Conservation (phyloP, 2,329 filamentous ascomycete species). For the Rhynchosporium graminicola region DNA sequence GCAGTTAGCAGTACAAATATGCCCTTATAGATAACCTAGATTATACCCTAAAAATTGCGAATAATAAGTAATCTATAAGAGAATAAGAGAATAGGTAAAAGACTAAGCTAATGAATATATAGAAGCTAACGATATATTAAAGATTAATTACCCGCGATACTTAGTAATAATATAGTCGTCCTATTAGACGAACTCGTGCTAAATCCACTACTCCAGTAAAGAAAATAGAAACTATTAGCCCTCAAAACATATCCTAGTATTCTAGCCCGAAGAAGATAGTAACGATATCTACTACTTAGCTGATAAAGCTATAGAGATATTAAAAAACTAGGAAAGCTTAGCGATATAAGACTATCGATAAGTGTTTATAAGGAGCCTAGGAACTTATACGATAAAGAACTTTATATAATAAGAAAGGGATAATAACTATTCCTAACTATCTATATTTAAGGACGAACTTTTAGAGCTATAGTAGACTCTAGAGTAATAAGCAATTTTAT, state of each 20-base stretch:
- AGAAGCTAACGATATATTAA: background rate
- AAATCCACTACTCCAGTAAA: conserved; percentile 1
- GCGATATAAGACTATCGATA: background rate
- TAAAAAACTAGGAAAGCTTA: background rate
- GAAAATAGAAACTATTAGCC: no score
- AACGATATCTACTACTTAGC: no score
- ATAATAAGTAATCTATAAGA: background rate
- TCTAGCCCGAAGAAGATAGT: background rate
- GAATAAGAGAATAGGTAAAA: background rate
- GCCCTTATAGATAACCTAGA: background rate
- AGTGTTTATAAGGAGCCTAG: no score
- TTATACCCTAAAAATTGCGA: background rate
- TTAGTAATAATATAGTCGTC: background rate
- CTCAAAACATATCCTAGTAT: background rate
- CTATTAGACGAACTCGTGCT: background rate
- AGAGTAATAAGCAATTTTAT: no score
- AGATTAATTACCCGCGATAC: no score
- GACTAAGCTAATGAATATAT: background rate
- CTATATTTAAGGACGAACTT: no score
- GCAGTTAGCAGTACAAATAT: background rate
- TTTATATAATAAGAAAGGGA: no score
- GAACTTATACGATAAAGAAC: no score
- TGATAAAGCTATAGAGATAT: background rate
- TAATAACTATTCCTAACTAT: no score
- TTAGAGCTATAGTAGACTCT: no score